Percentiles rank a stretch among this genome's conserved stretches.
phyloP scores from a whole-genome alignment of 2,329 filamentous ascomycete genomes.

The Diplodia intermedia region DNA sequence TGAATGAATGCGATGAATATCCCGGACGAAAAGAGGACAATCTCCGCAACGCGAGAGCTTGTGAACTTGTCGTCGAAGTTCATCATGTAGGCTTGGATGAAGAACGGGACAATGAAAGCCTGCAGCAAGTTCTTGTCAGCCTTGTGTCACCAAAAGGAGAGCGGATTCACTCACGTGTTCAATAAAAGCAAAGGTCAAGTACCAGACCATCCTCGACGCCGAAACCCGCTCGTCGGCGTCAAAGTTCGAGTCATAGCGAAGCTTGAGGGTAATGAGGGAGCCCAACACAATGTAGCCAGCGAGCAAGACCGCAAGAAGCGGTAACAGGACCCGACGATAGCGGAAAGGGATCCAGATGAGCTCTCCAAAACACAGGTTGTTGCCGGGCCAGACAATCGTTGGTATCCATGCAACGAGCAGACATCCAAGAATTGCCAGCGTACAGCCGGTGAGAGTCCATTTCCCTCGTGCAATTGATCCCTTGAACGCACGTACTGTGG shows the following conservation, averaged over 20 bases:
- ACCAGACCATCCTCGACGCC: conserved; percentile 74
- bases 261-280: conserved; percentile 63
- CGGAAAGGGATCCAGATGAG: conserved; percentile 71
- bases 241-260: conserved; percentile 62
- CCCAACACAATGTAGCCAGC: conserved; percentile 59
- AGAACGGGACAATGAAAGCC: conserved; percentile 70
- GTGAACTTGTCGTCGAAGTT: conserved; percentile 55
- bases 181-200: conserved; percentile 63
- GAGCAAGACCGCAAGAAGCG: conserved; percentile 60
- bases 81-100: conserved; percentile 58
- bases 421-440: conserved; percentile 59
- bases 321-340: conserved; percentile 64
- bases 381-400: conserved; percentile 62
- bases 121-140: conserved; percentile 46
- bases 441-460: conserved; percentile 66
- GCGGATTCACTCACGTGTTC: conserved; percentile 61
- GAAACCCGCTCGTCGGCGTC: conserved; percentile 66
- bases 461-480: conserved; percentile 61
- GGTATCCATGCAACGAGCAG: conserved; percentile 65
- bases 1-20: conserved; percentile 70
- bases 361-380: conserved; percentile 69
- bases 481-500: conserved; percentile 62
- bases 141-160: not conserved
- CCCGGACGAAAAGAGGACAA: conserved; percentile 71
- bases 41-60: conserved; percentile 68